phyloP scores from a whole-genome alignment of 1,284 basidiomycete species.

The Retiboletus flavoniger region DNA sequence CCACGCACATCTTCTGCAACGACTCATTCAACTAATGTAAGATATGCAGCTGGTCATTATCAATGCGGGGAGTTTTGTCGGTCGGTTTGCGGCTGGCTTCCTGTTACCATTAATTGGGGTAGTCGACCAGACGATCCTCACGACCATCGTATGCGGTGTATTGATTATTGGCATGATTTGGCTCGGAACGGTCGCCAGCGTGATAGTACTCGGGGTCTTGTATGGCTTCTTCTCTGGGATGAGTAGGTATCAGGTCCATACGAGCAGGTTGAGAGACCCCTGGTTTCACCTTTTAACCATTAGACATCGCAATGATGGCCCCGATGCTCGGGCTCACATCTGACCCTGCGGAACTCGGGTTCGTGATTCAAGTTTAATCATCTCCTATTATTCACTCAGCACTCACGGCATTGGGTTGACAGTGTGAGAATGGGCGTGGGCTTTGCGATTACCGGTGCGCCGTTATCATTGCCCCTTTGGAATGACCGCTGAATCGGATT shows the following conservation, averaged over 20 bases:
- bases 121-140: conserved; percentile 41
- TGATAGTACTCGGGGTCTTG: conserved; percentile 45
- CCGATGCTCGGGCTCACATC: conserved; percentile 29
- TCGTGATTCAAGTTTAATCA: neutral
- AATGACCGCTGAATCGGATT: neutral
- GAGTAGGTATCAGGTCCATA: conserved; percentile 27
- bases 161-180: conserved; percentile 44
- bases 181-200: conserved; percentile 40
- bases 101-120: conserved; percentile 40
- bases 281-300: neutral
- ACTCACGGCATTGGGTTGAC: neutral
- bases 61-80: conserved; percentile 43
- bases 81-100: conserved; percentile 38
- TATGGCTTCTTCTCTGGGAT: conserved; percentile 54
- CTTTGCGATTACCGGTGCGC: conserved; percentile 24
- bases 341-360: conserved; percentile 30
- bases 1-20: neutral
- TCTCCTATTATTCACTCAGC: neutral
- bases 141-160: conserved; percentile 26
- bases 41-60: conserved; percentile 42
- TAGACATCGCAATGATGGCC: conserved; percentile 28
- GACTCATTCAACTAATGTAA: neutral
- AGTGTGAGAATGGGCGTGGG: conserved; percentile 31
- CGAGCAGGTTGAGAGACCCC: neutral
- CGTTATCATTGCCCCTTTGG: neutral